Evolutionary conservation across 805 yeast genomes (phyloP), one percentile per base, ranked within the genome.

Genomic region (Brettanomyces naardenensis): DNA sequence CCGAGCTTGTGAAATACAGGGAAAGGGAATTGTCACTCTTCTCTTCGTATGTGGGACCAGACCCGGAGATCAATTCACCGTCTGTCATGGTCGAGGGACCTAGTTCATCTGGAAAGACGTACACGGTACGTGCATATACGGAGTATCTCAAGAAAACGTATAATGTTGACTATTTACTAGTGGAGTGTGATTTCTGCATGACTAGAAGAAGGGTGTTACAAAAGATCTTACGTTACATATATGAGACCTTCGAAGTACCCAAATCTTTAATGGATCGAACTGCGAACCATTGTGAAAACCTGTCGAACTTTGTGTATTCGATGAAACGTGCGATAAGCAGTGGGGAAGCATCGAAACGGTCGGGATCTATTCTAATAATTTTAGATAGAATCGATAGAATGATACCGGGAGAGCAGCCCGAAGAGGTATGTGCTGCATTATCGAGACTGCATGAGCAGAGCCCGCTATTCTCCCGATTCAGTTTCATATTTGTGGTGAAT

Each of bases 71-170:
- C 3, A 57, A 61, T 53, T 55, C 59, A 0, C 64, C 70, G 1
- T 50, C 64, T 5, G 33, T 72, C 9, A 49, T 69, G 2, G 59
- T 73, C 3, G 75, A 71, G 46, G 79, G 80, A 0, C 62, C 66
- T 40, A 58, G 64, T 37, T 63, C 76, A 1, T 56, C 69, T 14
- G 80, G 80, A 0, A 73, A 73, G 45, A 54, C 75, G 2, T 56
- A 53, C 38, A 59, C 65, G 1, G 53, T 72, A 4, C 44, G 41
- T 2, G 39, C 47, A 14, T 68, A 58, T 41, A 48, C 71, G 13
- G 35, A 56, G 5, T 39, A 45, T 6, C 36, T 65, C 11, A 26
- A 38, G 7, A 13, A 25, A 2, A 26, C 20, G 4, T 34, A 37
- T 13, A 49, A 48, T 2, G 48, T 65, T 4, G 48, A 50, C 4